These are phyloP conservation scores for Penicillium italicum DNA, from an alignment of 2,329 filamentous ascomycete genomes.

Conservation along the genomic window DNA sequence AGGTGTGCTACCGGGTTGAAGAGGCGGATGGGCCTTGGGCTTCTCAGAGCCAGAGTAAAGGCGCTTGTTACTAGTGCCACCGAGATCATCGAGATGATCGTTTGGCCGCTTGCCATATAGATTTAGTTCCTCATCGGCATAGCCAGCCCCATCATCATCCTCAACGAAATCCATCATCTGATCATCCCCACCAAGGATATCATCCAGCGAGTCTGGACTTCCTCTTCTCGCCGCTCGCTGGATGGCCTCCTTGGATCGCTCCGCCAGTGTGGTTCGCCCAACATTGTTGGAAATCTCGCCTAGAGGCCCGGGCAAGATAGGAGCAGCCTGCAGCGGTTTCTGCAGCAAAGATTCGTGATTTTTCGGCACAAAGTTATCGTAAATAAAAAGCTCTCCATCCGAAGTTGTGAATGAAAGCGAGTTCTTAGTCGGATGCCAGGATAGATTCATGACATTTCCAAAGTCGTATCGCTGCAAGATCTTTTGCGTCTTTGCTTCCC, in stretches of 20 bases:
- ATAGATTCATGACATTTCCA: slow-evolving; percentile 76
- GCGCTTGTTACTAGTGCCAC: slow-evolving; percentile 51
- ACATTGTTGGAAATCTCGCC: slow-evolving; percentile 66
- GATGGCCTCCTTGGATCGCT: slow-evolving; percentile 54
- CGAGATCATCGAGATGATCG: slow-evolving; percentile 45
- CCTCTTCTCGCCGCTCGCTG: slow-evolving; percentile 55
- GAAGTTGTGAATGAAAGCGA: slow-evolving; percentile 86
- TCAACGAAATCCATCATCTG: slow-evolving; percentile 80
- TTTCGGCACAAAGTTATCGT: slow-evolving; percentile 55
- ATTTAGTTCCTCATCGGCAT: slow-evolving; percentile 61
- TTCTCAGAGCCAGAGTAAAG: slow-evolving; percentile 49
- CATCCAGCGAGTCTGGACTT: slow-evolving; percentile 75
- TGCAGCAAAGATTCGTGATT: slow-evolving; percentile 50
- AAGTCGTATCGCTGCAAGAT: slow-evolving; percentile 75
- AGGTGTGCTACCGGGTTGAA: slow-evolving; percentile 91
- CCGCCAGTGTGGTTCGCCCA: slow-evolving; percentile 53
- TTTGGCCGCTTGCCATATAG: slow-evolving; percentile 60
- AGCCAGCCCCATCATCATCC: slow-evolving; percentile 93
- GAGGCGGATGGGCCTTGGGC: slow-evolving; percentile 73
- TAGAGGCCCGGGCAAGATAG: slow-evolving; percentile 78
- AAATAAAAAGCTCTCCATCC: slow-evolving; percentile 90
- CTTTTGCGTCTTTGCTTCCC: slow-evolving; percentile 85
- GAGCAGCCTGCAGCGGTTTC: slow-evolving; percentile 66
- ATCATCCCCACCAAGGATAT: slow-evolving; percentile 66
- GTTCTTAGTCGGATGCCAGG: slow-evolving; percentile 89